These are phyloP conservation scores for Cutaneotrichosporon arboriforme DNA, from an alignment of 1,284 basidiomycete species.

Conservation along the genomic window DNA sequence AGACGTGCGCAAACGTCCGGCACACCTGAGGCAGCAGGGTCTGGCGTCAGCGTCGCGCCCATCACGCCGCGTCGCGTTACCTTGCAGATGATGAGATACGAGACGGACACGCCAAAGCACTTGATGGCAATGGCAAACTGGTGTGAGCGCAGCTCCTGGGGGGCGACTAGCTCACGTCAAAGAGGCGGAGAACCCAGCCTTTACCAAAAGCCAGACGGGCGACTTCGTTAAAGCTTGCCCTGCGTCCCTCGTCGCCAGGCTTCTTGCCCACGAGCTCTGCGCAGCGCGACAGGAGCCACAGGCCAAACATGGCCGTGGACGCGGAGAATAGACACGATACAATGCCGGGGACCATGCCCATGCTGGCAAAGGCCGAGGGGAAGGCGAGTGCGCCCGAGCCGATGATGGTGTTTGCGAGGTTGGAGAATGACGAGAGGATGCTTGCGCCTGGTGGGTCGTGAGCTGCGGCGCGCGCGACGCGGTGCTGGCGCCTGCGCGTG, in stretches of 20 bases:
- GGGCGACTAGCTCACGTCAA: conserved; percentile 34
- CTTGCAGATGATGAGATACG: conserved; percentile 93
- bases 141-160: conserved; percentile 10
- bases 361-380: conserved; percentile 71
- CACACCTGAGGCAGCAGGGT: conserved; percentile 89
- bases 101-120: conserved; percentile 94
- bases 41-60: conserved; percentile 18
- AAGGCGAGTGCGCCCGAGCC: conserved; percentile 65
- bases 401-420: conserved; percentile 79
- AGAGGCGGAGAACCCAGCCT: conserved; percentile 44
- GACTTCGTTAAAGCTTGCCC: conserved; percentile 81
- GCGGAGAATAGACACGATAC: conserved; percentile 85
- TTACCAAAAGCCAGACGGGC: conserved; percentile 69
- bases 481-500: conserved; percentile 7
- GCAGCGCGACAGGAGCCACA: conserved; percentile 82
- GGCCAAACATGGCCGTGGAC: conserved; percentile 70
- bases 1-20: conserved; percentile 68
- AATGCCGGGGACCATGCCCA: conserved; percentile 78
- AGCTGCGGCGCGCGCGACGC: conserved; percentile 6
- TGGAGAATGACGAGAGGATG: conserved; percentile 46
- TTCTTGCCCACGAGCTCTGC: conserved; percentile 61
- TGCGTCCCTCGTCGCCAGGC: conserved; percentile 50
- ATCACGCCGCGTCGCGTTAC: conserved; percentile 40
- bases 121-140: conserved; percentile 93
- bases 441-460: conserved; percentile 13